Conservation (phyloP, 352 stramenopile species). For the Globisporangium megalacanthum region DNA sequence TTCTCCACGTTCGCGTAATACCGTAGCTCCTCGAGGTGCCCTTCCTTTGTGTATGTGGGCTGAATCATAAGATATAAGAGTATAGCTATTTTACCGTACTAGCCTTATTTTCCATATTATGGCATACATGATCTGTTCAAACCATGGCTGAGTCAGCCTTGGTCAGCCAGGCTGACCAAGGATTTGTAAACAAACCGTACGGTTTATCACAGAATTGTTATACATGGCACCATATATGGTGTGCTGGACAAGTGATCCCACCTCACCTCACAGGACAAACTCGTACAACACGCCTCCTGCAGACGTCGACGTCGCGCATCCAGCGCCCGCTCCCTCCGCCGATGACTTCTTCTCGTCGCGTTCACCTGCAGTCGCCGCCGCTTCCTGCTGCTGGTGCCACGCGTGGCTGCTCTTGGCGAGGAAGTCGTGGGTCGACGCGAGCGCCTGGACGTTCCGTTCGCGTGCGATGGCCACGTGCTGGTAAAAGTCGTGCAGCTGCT, state of each 20-base stretch:
- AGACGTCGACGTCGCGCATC: too few species aligned
- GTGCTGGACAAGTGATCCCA: too few species aligned
- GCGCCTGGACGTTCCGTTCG: conserved; percentile 46
- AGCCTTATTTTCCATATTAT: neutral
- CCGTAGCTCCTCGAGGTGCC: too few species aligned
- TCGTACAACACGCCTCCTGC: conserved; percentile 49
- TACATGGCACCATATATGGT: too few species aligned
- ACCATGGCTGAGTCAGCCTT: too few species aligned
- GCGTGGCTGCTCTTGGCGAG: conserved; percentile 26
- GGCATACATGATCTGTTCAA: too few species aligned
- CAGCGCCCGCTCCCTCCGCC: too few species aligned
- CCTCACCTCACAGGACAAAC: conserved; percentile 39
- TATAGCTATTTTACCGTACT: conserved; percentile 1
- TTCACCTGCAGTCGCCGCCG: conserved; percentile 4
- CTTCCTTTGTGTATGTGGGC: too few species aligned
- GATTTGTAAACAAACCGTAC: too few species aligned
- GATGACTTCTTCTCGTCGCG: conserved; percentile 13
- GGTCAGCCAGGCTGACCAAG: too few species aligned
- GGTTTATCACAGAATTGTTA: too few species aligned
- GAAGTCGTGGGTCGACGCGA: conserved; percentile 44
- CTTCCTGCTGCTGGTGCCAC: conserved; percentile 36
- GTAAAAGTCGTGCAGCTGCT: conserved; percentile 53
- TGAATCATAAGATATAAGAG: conserved; percentile 1
- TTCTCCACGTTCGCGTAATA: conserved; percentile 3
- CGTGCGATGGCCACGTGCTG: conserved; percentile 35